Evolutionary conservation across 164 flowering plant genomes (phyloP).

Genomic region (Nelumbo lutea): DNA sequence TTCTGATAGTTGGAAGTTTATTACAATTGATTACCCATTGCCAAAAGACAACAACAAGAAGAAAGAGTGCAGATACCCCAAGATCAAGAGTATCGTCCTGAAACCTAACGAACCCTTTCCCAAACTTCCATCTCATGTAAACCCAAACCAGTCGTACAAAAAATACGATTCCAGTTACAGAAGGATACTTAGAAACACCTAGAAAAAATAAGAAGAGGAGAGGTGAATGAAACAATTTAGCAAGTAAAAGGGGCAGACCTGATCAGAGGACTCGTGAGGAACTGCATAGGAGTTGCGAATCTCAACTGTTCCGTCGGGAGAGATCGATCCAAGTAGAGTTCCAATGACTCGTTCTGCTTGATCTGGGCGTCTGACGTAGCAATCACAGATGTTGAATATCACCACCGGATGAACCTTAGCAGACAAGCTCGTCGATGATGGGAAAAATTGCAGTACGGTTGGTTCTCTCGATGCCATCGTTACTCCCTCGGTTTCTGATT

Average conservation of each 20-base stretch:
- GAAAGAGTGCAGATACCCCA: background rate
- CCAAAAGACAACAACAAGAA: background rate
- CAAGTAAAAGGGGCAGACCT: conserved; percentile 37
- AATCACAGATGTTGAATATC: conserved; percentile 86
- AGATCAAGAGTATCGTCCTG: too few relatives aligned
- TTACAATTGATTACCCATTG: too few relatives aligned
- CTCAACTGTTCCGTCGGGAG: conserved; percentile 86
- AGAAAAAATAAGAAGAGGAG: conserved; percentile 55
- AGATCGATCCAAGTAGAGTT: conserved; percentile 86
- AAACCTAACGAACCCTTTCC: too few relatives aligned
- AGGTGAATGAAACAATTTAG: background rate
- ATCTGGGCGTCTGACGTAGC: conserved; percentile 85
- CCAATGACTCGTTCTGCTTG: conserved; percentile 91
- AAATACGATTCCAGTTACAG: background rate
- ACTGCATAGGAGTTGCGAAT: conserved; percentile 90
- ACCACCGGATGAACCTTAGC: conserved; percentile 89
- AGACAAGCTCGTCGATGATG: conserved; percentile 41
- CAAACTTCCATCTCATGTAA: background rate
- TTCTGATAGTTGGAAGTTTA: too few relatives aligned
- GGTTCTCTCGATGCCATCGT: conserved; percentile 49
- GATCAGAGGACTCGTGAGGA: conserved; percentile 85
- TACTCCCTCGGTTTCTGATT: background rate
- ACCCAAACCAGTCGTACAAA: background rate
- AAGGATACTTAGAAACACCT: too few relatives aligned
- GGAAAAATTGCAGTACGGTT: conserved; percentile 64